Evolutionary conservation across 116 monocot species (phyloP).

Genomic region (Phalaenopsis hybrid): DNA sequence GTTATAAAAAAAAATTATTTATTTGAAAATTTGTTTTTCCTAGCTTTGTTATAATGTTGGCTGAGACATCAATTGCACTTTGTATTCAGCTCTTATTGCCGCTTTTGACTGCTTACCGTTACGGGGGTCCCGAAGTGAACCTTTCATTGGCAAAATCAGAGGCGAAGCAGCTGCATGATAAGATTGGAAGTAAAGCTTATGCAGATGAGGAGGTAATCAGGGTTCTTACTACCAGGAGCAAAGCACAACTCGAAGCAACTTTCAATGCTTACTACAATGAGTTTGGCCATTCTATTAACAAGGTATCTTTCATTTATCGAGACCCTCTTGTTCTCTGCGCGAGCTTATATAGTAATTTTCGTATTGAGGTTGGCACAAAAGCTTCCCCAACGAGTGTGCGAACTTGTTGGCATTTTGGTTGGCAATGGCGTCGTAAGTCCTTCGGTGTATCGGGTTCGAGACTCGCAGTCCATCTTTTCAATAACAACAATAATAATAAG

Average conservation of each 20-base stretch:
- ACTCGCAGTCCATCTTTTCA: no score
- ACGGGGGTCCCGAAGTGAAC: slow-evolving; percentile 62
- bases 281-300: slow-evolving; percentile 52
- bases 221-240: slow-evolving; percentile 84
- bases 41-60: background rate
- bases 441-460: no score
- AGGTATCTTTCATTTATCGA: slow-evolving; percentile 25
- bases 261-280: slow-evolving; percentile 65
- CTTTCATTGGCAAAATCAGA: slow-evolving; percentile 59
- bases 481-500: no score
- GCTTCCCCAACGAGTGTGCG: no score
- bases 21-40: background rate
- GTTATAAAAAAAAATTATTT: no score
- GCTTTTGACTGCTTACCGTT: slow-evolving; percentile 56
- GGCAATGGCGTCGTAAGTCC: no score
- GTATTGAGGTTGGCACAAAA: no score
- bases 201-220: slow-evolving; percentile 67
- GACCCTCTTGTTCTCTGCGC: background rate
- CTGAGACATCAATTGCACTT: background rate
- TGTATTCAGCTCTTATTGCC: slow-evolving; percentile 60
- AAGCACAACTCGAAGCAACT: slow-evolving; percentile 62
- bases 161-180: slow-evolving; percentile 66
- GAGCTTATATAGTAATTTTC: no score
- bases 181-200: slow-evolving; percentile 54
- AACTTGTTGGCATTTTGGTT: no score